Evolutionary conservation across 371 early-diverging fungal species (phyloP).

Genomic region (Lichtheimia hyalospora): DNA sequence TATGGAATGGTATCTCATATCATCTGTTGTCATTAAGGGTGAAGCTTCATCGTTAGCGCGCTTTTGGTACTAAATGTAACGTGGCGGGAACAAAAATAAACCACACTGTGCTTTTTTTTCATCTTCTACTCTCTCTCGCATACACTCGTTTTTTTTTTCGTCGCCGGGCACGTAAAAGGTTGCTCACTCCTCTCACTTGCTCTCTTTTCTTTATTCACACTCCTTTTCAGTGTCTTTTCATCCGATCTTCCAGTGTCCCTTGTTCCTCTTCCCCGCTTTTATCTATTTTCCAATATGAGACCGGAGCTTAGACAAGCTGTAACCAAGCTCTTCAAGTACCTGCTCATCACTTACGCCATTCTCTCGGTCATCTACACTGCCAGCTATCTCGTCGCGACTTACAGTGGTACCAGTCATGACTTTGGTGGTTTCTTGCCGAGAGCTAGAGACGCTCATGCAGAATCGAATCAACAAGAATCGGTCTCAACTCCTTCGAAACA

Average conservation of each 20-base stretch:
- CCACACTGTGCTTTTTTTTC: no score
- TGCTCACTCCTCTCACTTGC: not conserved
- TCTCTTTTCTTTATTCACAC: conserved; percentile 1
- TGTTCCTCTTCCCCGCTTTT: not conserved
- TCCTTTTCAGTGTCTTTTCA: not conserved
- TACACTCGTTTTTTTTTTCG: no score
- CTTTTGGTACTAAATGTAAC: no score
- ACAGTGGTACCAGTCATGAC: conserved; percentile 4
- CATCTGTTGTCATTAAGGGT: no score
- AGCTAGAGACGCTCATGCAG: conserved; percentile 4
- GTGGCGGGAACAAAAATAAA: no score
- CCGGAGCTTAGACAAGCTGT: conserved; percentile 9
- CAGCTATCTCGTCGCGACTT: conserved; percentile 10
- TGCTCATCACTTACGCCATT: conserved; percentile 14
- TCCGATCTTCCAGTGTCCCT: not conserved
- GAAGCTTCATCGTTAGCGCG: no score
- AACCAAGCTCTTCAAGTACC: conserved; percentile 8
- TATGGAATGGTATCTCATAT: no score
- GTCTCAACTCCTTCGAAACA: not conserved
- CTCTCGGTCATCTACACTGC: conserved; percentile 19
- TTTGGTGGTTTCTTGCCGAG: conserved; percentile 10
- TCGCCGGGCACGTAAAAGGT: no score
- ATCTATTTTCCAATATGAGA: conserved; percentile 3
- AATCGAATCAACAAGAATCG: not conserved
- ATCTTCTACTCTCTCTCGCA: no score